A percentile compares a stretch with the other conserved stretches of the same genome.
Evolutionary conservation across 176 grass and related monocot genomes (phyloP).

Genomic region (Pontederia paniculata): DNA sequence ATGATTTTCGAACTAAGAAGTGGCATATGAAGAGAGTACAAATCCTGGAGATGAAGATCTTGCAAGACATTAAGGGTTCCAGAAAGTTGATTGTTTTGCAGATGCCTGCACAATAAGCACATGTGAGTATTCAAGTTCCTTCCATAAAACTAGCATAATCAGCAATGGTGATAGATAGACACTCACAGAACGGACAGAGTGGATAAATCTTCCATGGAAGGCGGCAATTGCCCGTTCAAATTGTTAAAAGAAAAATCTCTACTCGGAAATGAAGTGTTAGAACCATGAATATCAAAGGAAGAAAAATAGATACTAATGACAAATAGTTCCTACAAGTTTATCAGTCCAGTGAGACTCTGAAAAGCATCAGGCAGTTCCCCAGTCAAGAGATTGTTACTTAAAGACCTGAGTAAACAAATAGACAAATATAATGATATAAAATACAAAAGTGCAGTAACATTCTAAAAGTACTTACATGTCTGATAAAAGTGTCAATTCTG

Average conservation of each 20-base stretch:
- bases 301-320: too few species aligned
- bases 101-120: conserved; percentile 40
- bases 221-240: conserved; percentile 26
- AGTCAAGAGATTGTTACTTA: conserved; percentile 14
- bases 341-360: conserved; percentile 12
- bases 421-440: background rate
- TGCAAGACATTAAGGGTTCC: conserved; percentile 73
- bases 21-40: conserved; percentile 45
- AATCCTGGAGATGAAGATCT: conserved; percentile 80
- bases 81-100: conserved; percentile 73
- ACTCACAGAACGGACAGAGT: conserved; percentile 40
- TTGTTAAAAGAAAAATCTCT: conserved; percentile 48
- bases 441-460: background rate
- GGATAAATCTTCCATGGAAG: conserved; percentile 28
- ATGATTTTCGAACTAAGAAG: conserved; percentile 1
- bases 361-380: conserved; percentile 11
- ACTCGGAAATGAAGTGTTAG: background rate
- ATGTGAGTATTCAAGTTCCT: background rate
- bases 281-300: background rate
- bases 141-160: background rate
- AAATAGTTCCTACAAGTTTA: conserved; percentile 8
- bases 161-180: background rate
- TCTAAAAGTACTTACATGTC: conserved; percentile 7
- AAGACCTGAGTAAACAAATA: conserved; percentile 2
- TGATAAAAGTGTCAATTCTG: conserved; percentile 7